These are phyloP conservation scores for Beauveria scarabaeidicola DNA, from an alignment of 2,329 filamentous ascomycete species.

Conservation along the genomic window DNA sequence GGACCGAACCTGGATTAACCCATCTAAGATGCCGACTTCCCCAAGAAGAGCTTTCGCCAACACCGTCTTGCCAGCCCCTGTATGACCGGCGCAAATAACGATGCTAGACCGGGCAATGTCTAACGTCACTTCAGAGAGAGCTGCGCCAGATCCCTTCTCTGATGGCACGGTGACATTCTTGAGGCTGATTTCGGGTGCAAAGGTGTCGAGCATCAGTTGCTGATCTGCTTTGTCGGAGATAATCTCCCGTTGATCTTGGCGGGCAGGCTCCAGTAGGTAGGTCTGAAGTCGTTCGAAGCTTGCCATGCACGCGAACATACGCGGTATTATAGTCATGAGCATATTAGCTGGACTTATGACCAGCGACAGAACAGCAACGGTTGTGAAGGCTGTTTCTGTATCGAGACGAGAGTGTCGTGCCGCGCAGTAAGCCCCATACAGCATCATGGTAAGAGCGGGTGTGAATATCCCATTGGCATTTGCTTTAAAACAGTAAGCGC, in stretches of 20 bases:
- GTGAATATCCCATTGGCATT: slow-evolving; percentile 35
- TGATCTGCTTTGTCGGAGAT: neutral
- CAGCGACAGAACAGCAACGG: slow-evolving; percentile 29
- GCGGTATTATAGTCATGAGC: slow-evolving; percentile 33
- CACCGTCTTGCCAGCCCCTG: slow-evolving; percentile 21
- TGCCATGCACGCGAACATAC: slow-evolving; percentile 23
- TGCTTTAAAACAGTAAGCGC: slow-evolving; percentile 18
- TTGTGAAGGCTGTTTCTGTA: slow-evolving; percentile 31
- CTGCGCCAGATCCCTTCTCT: slow-evolving; percentile 16
- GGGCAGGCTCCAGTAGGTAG: slow-evolving; percentile 20
- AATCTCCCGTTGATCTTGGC: neutral
- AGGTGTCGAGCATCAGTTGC: neutral
- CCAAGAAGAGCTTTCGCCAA: slow-evolving; percentile 17
- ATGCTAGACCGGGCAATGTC: slow-evolving; percentile 15
- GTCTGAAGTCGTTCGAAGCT: slow-evolving; percentile 30
- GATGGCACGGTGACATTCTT: neutral
- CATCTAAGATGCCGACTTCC: slow-evolving; percentile 9
- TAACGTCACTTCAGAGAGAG: slow-evolving; percentile 4
- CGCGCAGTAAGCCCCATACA: slow-evolving; percentile 23
- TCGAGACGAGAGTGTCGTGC: slow-evolving; percentile 19
- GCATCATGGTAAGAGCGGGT: slow-evolving; percentile 28
- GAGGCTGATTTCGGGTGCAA: slow-evolving; percentile 1
- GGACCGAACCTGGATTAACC: slow-evolving; percentile 6
- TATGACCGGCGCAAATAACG: slow-evolving; percentile 19
- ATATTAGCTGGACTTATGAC: slow-evolving; percentile 36